These are phyloP conservation scores for Steccherinum ochraceum DNA, from an alignment of 768 basidiomycete genomes.

Conservation along the genomic window DNA sequence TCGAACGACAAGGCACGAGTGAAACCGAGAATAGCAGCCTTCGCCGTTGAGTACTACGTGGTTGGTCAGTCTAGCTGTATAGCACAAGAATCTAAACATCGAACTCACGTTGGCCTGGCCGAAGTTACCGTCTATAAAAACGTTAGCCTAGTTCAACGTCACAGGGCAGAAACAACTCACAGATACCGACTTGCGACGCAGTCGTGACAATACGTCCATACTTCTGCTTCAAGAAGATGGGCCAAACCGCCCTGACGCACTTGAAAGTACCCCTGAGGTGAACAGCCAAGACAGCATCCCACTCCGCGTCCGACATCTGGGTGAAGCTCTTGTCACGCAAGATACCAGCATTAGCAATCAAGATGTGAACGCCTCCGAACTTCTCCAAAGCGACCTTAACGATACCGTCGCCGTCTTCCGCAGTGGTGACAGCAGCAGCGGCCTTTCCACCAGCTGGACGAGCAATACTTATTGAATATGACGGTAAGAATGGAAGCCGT, in stretches of 20 bases:
- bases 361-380: conserved; percentile 83
- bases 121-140: conserved; percentile 78
- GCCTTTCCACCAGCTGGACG: conserved; percentile 83
- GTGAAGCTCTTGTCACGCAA: conserved; percentile 90
- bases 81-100: background rate
- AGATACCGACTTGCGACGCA: conserved; percentile 88
- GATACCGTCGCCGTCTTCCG: conserved; percentile 86
- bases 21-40: conserved; percentile 85
- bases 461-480: background rate
- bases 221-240: conserved; percentile 93
- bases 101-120: conserved; percentile 79
- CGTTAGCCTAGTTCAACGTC: background rate
- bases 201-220: conserved; percentile 95
- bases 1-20: conserved; percentile 90
- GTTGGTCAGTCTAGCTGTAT: conserved; percentile 1
- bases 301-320: conserved; percentile 85
- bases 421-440: conserved; percentile 73
- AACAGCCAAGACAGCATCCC: conserved; percentile 87
- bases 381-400: conserved; percentile 82
- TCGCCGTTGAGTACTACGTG: conserved; percentile 80
- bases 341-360: conserved; percentile 92
- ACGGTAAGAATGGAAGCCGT: background rate
- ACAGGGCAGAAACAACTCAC: conserved; percentile 39
- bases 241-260: conserved; percentile 95
- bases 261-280: conserved; percentile 50